Base-by-base conservation (phyloP, 352 stramenopile species). In the Halophytophthora polymorphica region DNA sequence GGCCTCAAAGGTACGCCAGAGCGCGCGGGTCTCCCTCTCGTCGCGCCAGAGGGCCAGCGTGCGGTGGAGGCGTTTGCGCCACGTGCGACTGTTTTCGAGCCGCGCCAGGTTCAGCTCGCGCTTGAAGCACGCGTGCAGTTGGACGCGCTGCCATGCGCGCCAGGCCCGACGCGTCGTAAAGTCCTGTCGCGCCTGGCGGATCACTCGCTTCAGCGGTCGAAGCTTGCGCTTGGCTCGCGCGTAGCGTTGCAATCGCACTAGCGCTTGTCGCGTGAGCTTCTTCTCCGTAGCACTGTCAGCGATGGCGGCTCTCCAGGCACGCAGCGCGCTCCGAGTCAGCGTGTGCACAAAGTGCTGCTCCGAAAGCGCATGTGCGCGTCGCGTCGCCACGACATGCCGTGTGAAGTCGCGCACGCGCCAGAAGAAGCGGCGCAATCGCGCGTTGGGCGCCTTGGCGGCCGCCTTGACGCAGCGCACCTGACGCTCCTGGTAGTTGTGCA, bases 401-500 rank as follows among this genome's bases (percentile, higher is more conserved):
- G 66, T 58, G 38, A 78, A 82, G 0, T 33, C 46, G 0, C 57
- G 58, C 7, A 88, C 51, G 0, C 60, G 49, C 12, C 59, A 38
- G 23, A 88, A 86, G 49, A 58, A 83, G 0, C 82, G 72, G 14
- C 56, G 53, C 47, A 89, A 72, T 33, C 69, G 57, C 10, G 75
- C 69, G 13, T 69, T 47, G 13, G 79, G 79, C 2, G 75, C 73
- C 48, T 75, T 73, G 0, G 79, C 69, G 2, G 63, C 60, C 3
- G 77, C 79, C 44, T 87, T 89, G 14, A 93, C 66, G 31, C 71
- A 69, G 13, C 82, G 79, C n/a, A 93, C 66, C 50, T 90, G 75
- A 1, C 80, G 77, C 38, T 88, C 79, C 29, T 88, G 79, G 58
- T 90, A 87, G 41, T 86, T 86, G 58, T 85, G 68, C 18, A 87